Base-by-base conservation (phyloP, 345 rosid genomes). In the Ceriops decandra region DNA sequence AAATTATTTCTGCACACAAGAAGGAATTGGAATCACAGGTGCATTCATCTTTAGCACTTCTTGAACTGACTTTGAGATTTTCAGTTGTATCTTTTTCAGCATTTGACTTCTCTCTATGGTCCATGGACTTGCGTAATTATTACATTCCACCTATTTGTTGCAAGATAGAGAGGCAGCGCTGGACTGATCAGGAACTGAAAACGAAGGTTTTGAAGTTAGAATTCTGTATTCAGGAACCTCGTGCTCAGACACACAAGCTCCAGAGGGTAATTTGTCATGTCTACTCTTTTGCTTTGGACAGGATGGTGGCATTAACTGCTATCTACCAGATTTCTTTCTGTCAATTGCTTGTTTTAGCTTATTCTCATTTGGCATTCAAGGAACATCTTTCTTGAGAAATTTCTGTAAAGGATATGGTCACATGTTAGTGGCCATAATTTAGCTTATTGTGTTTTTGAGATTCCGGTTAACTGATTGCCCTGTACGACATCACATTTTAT, bases 181-280 rank as follows among this genome's bases (percentile, higher is more conserved):
- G 89, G 73, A 83, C 86, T 52, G 96, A 88, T 81, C 97, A 91
- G 72, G 97, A 93, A 69, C 84, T 89, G 52, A 93, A 85, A 67
- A 93, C 88, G 88, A 84, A 87, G 70, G 96, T 89, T 60, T 71
- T 90, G 85, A 93, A 86, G 83, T 69, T 93, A 78, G 98, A 91
- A 63, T 91, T 93, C 76, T 91, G 91, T 83, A 92, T 91, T 67
- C 97, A 89, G 27, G 96, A 93, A 78, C 85, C 95, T 62, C 92
- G 86, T 71, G 67, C 88, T 70, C 98, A 88, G 82, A 86, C 88
- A 21, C 82, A 90, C 71, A 93, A 85, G 76, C 95, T 91, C 52
- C 95, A 84, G 20, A 80, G 91, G 90, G 98, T 88, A 80, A 76
- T 62, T 47, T 66, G 9, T 35, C 42, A 17, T 66, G 47, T 31